phyloP scores from a whole-genome alignment of 2,329 filamentous ascomycete genomes.

The Colletotrichum musae region DNA sequence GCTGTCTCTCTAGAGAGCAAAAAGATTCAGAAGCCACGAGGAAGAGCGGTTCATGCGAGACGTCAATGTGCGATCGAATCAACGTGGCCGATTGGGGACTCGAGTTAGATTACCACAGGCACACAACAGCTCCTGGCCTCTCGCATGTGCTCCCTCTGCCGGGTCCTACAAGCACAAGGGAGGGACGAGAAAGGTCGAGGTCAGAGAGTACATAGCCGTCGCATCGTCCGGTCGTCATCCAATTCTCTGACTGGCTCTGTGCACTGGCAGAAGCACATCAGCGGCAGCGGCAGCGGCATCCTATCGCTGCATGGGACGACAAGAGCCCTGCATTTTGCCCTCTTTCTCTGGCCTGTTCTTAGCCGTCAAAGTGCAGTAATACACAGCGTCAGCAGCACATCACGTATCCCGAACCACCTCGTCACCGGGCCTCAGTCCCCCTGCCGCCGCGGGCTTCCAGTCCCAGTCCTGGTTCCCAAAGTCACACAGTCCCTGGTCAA shows the following conservation, averaged over 20 bases:
- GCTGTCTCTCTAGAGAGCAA: neutral
- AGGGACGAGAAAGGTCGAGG: constrained; percentile 9
- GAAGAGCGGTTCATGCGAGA: constrained; percentile 6
- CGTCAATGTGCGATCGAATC: constrained; percentile 20
- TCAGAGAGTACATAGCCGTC: constrained; percentile 35
- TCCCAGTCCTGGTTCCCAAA: constrained; percentile 28
- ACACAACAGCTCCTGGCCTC: constrained; percentile 29
- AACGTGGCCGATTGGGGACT: constrained; percentile 24
- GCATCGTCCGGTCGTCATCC: constrained; percentile 32
- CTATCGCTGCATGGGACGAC: constrained; percentile 31
- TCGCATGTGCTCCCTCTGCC: constrained; percentile 27
- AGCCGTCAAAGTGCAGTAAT: neutral
- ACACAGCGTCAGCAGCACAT: constrained; percentile 35
- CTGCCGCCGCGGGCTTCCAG: constrained; percentile 36
- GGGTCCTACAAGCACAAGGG: constrained; percentile 31
- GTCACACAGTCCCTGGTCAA: constrained; percentile 14
- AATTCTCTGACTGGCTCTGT: constrained; percentile 31
- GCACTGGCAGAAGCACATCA: constrained; percentile 33
- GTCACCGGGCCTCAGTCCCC: constrained; percentile 36
- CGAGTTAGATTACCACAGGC: constrained; percentile 30
- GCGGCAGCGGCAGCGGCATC: constrained; percentile 18
- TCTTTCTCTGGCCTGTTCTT: neutral
- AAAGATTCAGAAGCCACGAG: constrained; percentile 18
- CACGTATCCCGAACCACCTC: constrained; percentile 36
- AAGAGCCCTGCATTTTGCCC: constrained; percentile 28